Percentiles rank a stretch among this genome's conserved stretches.
These are phyloP conservation scores for Amanita thiersii DNA, from an alignment of 768 basidiomycete species.

Conservation along the genomic window DNA sequence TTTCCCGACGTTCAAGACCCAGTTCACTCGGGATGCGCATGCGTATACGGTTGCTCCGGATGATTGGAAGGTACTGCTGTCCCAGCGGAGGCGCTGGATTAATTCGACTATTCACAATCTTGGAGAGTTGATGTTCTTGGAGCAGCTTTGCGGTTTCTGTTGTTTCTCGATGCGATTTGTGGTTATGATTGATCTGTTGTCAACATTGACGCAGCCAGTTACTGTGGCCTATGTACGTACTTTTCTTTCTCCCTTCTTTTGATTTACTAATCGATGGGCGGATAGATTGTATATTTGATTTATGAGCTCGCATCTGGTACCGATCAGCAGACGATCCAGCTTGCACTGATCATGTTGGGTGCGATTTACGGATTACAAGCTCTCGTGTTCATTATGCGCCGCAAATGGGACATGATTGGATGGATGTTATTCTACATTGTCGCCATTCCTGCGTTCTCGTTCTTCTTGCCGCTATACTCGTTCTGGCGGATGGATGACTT, in stretches of 20 bases:
- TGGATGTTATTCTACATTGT: conserved; percentile 97
- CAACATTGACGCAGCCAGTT: conserved; percentile 78
- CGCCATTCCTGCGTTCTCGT: conserved; percentile 89
- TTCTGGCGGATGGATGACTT: conserved; percentile 99
- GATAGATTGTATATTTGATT: conserved; percentile 80
- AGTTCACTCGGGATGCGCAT: conserved; percentile 90
- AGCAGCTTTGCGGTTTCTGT: conserved; percentile 92
- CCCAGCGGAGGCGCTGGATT: conserved; percentile 98
- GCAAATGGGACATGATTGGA: conserved; percentile 98
- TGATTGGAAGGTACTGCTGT: conserved; percentile 88
- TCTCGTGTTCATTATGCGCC: conserved; percentile 81
- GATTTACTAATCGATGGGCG: conserved; percentile 10
- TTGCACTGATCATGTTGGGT: conserved; percentile 88
- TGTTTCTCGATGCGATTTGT: conserved; percentile 99
- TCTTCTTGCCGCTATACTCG: conserved; percentile 88
- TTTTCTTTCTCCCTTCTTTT: conserved; percentile 7
- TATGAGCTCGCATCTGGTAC: conserved; percentile 59
- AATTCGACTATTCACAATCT: conserved; percentile 99
- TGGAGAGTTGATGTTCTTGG: conserved; percentile 85
- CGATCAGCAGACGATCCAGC: conserved; percentile 60
- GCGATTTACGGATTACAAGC: conserved; percentile 95
- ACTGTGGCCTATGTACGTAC: conserved; percentile 80
- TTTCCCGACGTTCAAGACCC: conserved; percentile 91
- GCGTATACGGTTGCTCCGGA: conserved; percentile 95
- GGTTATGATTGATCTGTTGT: conserved; percentile 93